Conservation (phyloP, 2,329 filamentous ascomycete species). For the Hortaea werneckii region DNA sequence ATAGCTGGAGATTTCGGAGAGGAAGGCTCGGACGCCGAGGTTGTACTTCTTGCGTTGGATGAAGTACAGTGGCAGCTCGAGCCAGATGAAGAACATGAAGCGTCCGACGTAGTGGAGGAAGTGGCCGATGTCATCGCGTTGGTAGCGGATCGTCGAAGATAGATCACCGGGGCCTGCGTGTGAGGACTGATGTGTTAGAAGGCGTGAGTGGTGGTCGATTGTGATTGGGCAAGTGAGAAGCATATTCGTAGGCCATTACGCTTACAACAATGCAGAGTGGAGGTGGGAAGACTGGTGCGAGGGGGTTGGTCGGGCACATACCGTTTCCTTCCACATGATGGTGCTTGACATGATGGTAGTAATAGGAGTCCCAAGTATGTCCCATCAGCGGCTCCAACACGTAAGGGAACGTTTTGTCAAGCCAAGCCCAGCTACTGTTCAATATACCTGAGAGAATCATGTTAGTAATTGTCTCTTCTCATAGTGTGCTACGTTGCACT, state of each 20-base stretch:
- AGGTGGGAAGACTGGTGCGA: neutral
- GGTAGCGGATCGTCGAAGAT: conserved; percentile 65
- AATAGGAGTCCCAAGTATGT: conserved; percentile 79
- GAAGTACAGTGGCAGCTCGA: conserved; percentile 68
- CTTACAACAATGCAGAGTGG: neutral
- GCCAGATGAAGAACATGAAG: conserved; percentile 64
- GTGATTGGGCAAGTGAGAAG: neutral
- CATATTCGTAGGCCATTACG: neutral
- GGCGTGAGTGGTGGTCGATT: neutral
- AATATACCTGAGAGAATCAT: conserved; percentile 35
- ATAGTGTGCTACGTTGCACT: neutral
- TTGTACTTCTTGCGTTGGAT: conserved; percentile 47
- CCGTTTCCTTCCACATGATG: conserved; percentile 70
- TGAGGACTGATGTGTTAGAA: neutral
- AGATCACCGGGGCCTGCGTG: conserved; percentile 56
- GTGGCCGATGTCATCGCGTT: conserved; percentile 56
- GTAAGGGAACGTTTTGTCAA: conserved; percentile 63
- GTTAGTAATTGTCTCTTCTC: no score
- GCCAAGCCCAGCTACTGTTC: conserved; percentile 39
- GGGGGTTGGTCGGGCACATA: neutral
- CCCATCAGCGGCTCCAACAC: conserved; percentile 66
- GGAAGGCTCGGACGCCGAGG: conserved; percentile 46
- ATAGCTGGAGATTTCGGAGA: conserved; percentile 54
- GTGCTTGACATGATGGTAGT: conserved; percentile 77
- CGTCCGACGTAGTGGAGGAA: conserved; percentile 64